These are phyloP conservation scores for Calonectria pauciramosa DNA, from an alignment of 2,329 filamentous ascomycete species.

Conservation along the genomic window DNA sequence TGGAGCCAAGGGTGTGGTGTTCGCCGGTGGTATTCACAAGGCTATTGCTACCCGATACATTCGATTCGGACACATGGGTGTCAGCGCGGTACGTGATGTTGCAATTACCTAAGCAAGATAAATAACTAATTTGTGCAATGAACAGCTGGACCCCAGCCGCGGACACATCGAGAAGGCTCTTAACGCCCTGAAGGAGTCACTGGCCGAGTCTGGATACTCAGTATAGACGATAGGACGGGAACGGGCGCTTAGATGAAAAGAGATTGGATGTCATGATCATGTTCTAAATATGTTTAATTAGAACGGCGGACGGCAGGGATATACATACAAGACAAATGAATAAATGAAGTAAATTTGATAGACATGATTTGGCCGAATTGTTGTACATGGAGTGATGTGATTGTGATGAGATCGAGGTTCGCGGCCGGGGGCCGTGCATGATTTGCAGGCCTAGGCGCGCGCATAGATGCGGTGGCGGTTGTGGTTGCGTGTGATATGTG, in stretches of 20 bases:
- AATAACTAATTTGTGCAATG: conserved; percentile 35
- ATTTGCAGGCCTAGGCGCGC: conserved; percentile 16
- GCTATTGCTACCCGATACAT: conserved; percentile 95
- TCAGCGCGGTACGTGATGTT: conserved; percentile 78
- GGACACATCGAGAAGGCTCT: conserved; percentile 89
- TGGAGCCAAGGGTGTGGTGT: conserved; percentile 89
- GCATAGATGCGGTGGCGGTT: conserved; percentile 8
- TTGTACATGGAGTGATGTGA: background rate
- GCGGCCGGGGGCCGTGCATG: background rate
- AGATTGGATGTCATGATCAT: conserved; percentile 30
- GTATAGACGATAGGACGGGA: conserved; percentile 33
- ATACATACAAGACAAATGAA: conserved; percentile 3
- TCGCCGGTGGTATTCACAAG: conserved; percentile 96
- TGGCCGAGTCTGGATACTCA: conserved; percentile 80
- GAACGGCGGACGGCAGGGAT: conserved; percentile 2
- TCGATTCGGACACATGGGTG: conserved; percentile 97
- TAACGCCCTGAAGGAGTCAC: conserved; percentile 79
- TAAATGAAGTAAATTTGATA: conserved; percentile 17
- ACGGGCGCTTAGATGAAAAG: conserved; percentile 26
- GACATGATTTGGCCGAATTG: background rate
- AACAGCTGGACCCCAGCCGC: conserved; percentile 79
- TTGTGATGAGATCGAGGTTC: background rate
- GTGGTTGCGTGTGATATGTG: background rate
- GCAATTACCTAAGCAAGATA: background rate
- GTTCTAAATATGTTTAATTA: conserved; percentile 14